A percentile compares a stretch with the other conserved stretches of the same genome.
phyloP scores from a whole-genome alignment of 1,139 yeast species.

The Blastobotrys capitulatus region DNA sequence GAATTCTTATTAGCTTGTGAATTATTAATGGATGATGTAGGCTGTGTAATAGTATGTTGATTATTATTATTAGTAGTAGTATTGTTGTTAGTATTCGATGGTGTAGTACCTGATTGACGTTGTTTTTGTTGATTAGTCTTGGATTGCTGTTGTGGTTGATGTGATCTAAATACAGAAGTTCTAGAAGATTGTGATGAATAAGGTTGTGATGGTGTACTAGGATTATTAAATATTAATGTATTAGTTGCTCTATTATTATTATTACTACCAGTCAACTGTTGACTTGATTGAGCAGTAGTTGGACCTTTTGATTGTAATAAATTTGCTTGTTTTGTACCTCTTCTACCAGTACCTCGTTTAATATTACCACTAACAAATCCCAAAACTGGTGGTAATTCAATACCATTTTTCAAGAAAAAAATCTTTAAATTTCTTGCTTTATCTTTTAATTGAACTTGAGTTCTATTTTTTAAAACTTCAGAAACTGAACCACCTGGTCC shows the following conservation, averaged over 20 bases:
- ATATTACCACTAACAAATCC: constrained; percentile 82
- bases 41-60: too few species aligned
- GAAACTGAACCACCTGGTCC: constrained; percentile 90
- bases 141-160: neutral
- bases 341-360: constrained; percentile 42
- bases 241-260: neutral
- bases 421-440: constrained; percentile 94
- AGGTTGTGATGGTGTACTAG: too few species aligned
- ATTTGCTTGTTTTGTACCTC: neutral
- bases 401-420: constrained; percentile 57
- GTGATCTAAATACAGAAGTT: neutral
- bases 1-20: too few species aligned
- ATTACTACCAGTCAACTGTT: neutral
- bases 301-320: neutral
- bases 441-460: constrained; percentile 88
- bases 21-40: too few species aligned
- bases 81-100: too few species aligned
- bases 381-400: constrained; percentile 69
- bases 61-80: too few species aligned
- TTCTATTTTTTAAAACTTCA: constrained; percentile 78
- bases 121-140: neutral
- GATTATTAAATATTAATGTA: too few species aligned
- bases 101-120: too few species aligned
- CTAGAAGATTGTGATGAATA: neutral
- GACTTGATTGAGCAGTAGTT: neutral